A percentile compares a stretch with the other conserved stretches of the same genome.
These are phyloP conservation scores for Diaporthe sp. DNA, from an alignment of 2,329 filamentous ascomycete genomes.

Conservation along the genomic window DNA sequence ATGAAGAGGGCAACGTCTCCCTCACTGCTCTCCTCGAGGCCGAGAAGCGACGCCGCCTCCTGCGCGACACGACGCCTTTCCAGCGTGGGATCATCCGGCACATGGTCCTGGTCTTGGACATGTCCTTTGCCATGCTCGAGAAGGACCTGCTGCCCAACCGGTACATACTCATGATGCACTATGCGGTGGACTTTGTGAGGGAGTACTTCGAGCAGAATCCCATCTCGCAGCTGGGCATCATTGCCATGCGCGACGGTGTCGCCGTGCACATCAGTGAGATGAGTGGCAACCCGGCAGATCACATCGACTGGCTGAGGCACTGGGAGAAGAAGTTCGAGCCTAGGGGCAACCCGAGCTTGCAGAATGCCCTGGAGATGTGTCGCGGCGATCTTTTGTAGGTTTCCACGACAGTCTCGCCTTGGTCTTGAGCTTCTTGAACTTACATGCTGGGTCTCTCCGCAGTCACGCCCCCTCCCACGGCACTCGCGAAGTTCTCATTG, in stretches of 20 bases:
- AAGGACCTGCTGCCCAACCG: slow-evolving; percentile 93
- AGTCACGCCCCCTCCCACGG: slow-evolving; percentile 93
- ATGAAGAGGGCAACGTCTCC: slow-evolving; percentile 81
- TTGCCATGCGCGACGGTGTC: slow-evolving; percentile 93
- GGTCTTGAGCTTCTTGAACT: slow-evolving; percentile 31
- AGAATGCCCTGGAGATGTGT: slow-evolving; percentile 97
- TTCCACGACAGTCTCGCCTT: background rate
- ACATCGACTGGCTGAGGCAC: slow-evolving; percentile 79
- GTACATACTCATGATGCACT: slow-evolving; percentile 83
- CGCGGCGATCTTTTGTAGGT: slow-evolving; percentile 86
- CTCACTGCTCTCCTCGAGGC: slow-evolving; percentile 83
- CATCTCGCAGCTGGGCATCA: slow-evolving; percentile 91
- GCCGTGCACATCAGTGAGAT: slow-evolving; percentile 88
- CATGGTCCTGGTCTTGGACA: slow-evolving; percentile 88
- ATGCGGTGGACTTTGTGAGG: slow-evolving; percentile 86
- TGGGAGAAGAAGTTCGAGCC: slow-evolving; percentile 74
- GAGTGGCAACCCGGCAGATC: slow-evolving; percentile 90
- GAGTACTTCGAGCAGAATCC: slow-evolving; percentile 99
- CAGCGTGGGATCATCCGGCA: slow-evolving; percentile 99
- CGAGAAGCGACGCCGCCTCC: slow-evolving; percentile 81
- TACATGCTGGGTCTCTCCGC: slow-evolving; percentile 32
- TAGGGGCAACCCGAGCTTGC: slow-evolving; percentile 81
- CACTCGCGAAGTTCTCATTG: slow-evolving; percentile 89
- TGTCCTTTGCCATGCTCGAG: slow-evolving; percentile 93
- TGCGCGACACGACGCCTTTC: slow-evolving; percentile 93